Percentiles rank a stretch among this genome's conserved stretches.
These are phyloP conservation scores for Verticillium zaregamsianum DNA, from an alignment of 2,329 filamentous ascomycete genomes.

Conservation along the genomic window DNA sequence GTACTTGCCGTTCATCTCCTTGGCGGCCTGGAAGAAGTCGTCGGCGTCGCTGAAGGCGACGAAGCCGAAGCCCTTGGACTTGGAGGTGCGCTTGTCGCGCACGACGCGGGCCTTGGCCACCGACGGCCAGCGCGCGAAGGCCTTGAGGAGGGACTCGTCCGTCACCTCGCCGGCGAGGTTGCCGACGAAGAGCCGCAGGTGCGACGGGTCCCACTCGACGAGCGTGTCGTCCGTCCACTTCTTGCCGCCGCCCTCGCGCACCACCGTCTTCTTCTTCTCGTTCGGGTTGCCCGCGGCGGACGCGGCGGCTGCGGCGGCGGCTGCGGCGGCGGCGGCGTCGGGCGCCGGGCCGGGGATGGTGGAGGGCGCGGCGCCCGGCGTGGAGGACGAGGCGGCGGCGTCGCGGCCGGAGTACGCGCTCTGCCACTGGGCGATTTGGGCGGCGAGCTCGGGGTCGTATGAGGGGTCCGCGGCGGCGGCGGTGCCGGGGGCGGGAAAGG, in stretches of 20 bases:
- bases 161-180: conserved; percentile 97
- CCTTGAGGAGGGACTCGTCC: conserved; percentile 91
- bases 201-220: conserved; percentile 92
- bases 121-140: conserved; percentile 82
- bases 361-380: conserved; percentile 17
- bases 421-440: conserved; percentile 93
- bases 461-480: conserved; percentile 35
- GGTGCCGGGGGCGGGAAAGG: conserved; percentile 64
- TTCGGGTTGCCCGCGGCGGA: conserved; percentile 42
- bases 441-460: conserved; percentile 77
- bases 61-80: conserved; percentile 95
- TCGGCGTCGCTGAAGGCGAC: conserved; percentile 94
- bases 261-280: conserved; percentile 78
- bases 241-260: conserved; percentile 84
- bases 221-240: conserved; percentile 86
- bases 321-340: conserved; percentile 16
- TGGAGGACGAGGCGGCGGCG: conserved; percentile 20
- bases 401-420: conserved; percentile 63
- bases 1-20: conserved; percentile 99
- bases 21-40: conserved; percentile 92
- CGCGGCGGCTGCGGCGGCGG: conserved; percentile 16
- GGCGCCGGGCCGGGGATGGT: conserved; percentile 35
- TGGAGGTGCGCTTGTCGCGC: conserved; percentile 91
- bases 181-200: conserved; percentile 92
- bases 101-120: conserved; percentile 92